Percentiles rank a stretch among this genome's conserved stretches.
phyloP scores from a whole-genome alignment of 164 flowering plant species.

The Malania oleifera region DNA sequence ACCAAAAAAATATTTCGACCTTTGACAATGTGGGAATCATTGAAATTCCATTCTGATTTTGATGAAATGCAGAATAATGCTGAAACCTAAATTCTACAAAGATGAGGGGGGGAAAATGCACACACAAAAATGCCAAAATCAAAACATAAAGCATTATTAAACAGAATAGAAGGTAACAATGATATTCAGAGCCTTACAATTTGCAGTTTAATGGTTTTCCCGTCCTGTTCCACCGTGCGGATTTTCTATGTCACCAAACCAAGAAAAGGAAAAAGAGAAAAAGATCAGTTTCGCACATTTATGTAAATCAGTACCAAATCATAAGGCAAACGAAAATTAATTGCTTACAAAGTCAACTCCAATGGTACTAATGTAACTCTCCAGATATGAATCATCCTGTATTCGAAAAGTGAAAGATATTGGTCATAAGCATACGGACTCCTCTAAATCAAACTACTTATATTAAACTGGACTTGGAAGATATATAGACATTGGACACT shows the following conservation, averaged over 20 bases:
- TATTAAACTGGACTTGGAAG: no score
- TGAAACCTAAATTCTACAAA: no score
- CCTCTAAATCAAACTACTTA: no score
- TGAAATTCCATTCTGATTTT: no score
- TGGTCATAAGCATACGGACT: background rate
- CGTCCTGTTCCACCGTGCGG: constrained; percentile 95
- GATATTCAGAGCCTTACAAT: constrained; percentile 49
- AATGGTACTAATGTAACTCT: constrained; percentile 91
- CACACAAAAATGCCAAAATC: background rate
- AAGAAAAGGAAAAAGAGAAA: no score
- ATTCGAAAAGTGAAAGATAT: constrained; percentile 7
- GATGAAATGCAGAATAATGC: no score
- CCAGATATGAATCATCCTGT: constrained; percentile 96
- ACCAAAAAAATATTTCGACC: no score
- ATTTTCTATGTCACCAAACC: constrained; percentile 59
- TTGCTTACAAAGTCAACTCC: constrained; percentile 91
- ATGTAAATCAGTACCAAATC: no score
- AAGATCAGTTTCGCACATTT: background rate
- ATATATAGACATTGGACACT: no score
- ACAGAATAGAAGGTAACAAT: background rate
- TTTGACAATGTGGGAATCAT: no score
- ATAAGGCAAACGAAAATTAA: background rate
- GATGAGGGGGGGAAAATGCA: no score
- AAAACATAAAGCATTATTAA: background rate
- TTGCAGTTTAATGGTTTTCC: constrained; percentile 89